These are phyloP conservation scores for Paracorniculantispora psalliotae DNA, from an alignment of 2,329 filamentous ascomycete species.

Conservation along the genomic window DNA sequence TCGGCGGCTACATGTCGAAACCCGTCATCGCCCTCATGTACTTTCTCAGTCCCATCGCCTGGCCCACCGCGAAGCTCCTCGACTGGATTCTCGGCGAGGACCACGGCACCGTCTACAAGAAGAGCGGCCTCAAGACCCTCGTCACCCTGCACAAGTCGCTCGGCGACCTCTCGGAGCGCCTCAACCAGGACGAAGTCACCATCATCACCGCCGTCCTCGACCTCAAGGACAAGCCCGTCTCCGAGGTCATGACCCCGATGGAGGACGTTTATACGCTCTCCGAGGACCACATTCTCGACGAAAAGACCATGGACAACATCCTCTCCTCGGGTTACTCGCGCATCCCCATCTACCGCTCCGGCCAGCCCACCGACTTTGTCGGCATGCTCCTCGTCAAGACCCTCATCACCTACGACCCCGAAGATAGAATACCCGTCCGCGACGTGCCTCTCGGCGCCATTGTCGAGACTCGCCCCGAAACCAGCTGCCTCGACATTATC, in stretches of 20 bases:
- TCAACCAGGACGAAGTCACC: constrained; percentile 97
- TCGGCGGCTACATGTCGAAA: constrained; percentile 89
- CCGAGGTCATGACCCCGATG: constrained; percentile 98
- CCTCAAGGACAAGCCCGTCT: constrained; percentile 91
- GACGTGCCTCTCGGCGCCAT: constrained; percentile 92
- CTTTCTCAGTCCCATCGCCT: constrained; percentile 80
- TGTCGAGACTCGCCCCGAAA: constrained; percentile 90
- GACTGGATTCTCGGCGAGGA: constrained; percentile 91
- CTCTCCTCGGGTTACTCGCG: constrained; percentile 90
- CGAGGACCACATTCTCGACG: constrained; percentile 88
- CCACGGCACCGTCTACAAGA: constrained; percentile 96
- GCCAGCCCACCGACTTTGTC: constrained; percentile 82
- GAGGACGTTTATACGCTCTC: constrained; percentile 94
- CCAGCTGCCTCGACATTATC: constrained; percentile 95
- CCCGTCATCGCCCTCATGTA: constrained; percentile 89
- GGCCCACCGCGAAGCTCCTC: constrained; percentile 92
- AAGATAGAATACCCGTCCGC: constrained; percentile 79
- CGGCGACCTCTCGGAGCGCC: constrained; percentile 77
- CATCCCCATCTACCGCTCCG: constrained; percentile 87
- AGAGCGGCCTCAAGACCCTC: constrained; percentile 91
- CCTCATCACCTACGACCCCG: constrained; percentile 95
- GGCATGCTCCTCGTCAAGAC: constrained; percentile 99
- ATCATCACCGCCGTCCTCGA: constrained; percentile 97
- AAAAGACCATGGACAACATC: constrained; percentile 90
- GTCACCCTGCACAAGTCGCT: constrained; percentile 92